Percentiles rank a stretch among this genome's conserved stretches.
phyloP scores from a whole-genome alignment of 192 early-diverging fungal genomes.

The Ambispora gerdemannii region DNA sequence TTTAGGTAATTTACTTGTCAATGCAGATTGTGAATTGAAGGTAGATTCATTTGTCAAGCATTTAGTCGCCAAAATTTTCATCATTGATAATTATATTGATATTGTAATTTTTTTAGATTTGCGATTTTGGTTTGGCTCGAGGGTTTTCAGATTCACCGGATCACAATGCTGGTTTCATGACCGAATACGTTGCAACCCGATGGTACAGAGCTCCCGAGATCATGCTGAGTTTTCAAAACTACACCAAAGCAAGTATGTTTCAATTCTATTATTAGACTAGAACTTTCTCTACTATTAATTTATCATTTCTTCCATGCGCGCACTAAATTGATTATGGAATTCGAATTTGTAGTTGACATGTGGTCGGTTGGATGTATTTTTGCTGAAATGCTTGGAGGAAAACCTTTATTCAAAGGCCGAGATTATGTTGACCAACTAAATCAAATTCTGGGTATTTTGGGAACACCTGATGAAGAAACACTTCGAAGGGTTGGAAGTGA shows the following conservation, averaged over 20 bases:
- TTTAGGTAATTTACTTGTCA: constrained; percentile 85
- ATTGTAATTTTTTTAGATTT: constrained; percentile 85
- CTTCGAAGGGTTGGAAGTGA: constrained; percentile 86
- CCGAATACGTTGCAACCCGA: constrained; percentile 99
- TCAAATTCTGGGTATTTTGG: constrained; percentile 91
- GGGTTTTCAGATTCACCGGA: constrained; percentile 81
- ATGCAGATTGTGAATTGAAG: constrained; percentile 97
- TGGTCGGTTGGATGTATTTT: constrained; percentile 99
- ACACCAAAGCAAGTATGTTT: constrained; percentile 91
- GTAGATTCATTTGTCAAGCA: constrained; percentile 43
- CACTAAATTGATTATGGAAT: no score
- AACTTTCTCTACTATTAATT: no score
- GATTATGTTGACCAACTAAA: constrained; percentile 99
- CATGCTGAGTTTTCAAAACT: constrained; percentile 94
- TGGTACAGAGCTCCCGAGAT: constrained; percentile 99
- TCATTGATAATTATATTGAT: no score
- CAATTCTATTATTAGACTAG: background rate
- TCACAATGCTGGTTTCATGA: constrained; percentile 90
- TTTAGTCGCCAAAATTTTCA: no score
- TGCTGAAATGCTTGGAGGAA: constrained; percentile 91
- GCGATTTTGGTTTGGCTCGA: constrained; percentile 98
- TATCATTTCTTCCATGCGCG: no score
- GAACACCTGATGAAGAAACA: constrained; percentile 92
- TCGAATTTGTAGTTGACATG: constrained; percentile 69
- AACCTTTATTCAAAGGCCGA: constrained; percentile 93